Evolutionary conservation across 164 flowering plant genomes (phyloP), one percentile per base, ranked within the genome.

Genomic region (Piper betle): DNA sequence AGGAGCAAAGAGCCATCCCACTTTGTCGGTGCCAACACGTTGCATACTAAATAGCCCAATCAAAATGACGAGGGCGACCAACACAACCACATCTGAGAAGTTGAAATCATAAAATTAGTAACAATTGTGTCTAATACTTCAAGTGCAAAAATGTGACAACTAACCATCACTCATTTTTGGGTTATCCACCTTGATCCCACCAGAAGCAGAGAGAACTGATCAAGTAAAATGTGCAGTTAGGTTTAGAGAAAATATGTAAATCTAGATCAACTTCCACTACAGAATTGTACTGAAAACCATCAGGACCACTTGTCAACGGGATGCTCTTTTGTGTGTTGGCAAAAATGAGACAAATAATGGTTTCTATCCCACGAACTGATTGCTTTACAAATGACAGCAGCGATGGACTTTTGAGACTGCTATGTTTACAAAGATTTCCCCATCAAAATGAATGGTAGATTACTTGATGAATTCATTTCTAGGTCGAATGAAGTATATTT

Each of bases 1-100:
- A 8, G 99, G 99, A 55, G 99, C 99, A 77, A 90, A 90, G 38
- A 90, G 86, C 97, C 97, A 90, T 39, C 96, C 87, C 67, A 93
- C 96, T 76, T 60, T 87, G 61, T 90, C 95, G 7, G 99, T 88
- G 13, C 99, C 99, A 64, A 86, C 88, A 68, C 85, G 99, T 71
- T 93, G 97, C 93, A 93, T 69, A 81, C 97, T 90, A 72, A 93
- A 93, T 66, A 93, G 77, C 19, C 94, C 92, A 8, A 90, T 85
- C 52, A 93, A 69, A 55, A 93, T 84, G 57, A 85, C 53, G 38
- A 83, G 86, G 12, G 99, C 83, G 64, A 85, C 92, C 60, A 90
- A 37, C 19, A 93, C 84, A 39, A 90, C 96, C 16, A 87, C 79
- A 75, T 80, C 98, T 93, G 91, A 62, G 66, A 37, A 61, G 67